Conservation (phyloP, 805 yeast species). For the Ogataea thermomethanolica region DNA sequence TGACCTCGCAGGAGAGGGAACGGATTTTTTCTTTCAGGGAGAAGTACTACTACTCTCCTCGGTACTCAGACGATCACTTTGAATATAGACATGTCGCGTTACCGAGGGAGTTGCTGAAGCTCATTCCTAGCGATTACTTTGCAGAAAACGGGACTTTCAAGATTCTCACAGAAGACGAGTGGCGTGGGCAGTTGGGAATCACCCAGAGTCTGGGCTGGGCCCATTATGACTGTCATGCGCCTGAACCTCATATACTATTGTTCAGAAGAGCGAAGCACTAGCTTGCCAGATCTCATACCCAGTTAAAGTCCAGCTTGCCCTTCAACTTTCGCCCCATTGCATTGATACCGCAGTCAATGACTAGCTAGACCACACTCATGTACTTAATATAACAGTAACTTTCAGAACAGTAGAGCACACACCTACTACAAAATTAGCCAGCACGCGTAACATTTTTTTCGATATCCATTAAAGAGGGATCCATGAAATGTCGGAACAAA, state of each 20-base stretch:
- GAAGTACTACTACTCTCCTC: constrained; percentile 87
- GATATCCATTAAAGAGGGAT: constrained; percentile 1
- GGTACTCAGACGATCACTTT: constrained; percentile 86
- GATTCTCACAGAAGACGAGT: constrained; percentile 89
- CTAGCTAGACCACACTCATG: constrained; percentile 7
- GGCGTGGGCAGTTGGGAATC: constrained; percentile 93
- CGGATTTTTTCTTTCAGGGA: constrained; percentile 90
- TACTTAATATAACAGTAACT: constrained; percentile 5
- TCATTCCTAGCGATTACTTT: constrained; percentile 91
- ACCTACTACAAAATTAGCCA: not conserved
- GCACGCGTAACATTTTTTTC: constrained; percentile 8
- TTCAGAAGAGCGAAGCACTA: constrained; percentile 61
- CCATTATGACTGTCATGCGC: constrained; percentile 97
- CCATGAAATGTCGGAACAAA: constrained; percentile 22
- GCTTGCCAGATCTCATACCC: not conserved
- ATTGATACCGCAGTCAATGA: constrained; percentile 4
- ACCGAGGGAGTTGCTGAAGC: constrained; percentile 93
- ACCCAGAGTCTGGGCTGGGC: constrained; percentile 98
- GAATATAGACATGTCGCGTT: constrained; percentile 97
- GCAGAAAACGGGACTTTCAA: constrained; percentile 92
- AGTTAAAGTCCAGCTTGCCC: no score
- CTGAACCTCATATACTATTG: constrained; percentile 94
- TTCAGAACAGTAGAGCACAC: not conserved
- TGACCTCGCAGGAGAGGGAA: constrained; percentile 79
- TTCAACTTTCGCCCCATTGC: constrained; percentile 2